Evolutionary conservation across 2,329 filamentous ascomycete genomes (phyloP).

Genomic region (Fusarium sp.): DNA sequence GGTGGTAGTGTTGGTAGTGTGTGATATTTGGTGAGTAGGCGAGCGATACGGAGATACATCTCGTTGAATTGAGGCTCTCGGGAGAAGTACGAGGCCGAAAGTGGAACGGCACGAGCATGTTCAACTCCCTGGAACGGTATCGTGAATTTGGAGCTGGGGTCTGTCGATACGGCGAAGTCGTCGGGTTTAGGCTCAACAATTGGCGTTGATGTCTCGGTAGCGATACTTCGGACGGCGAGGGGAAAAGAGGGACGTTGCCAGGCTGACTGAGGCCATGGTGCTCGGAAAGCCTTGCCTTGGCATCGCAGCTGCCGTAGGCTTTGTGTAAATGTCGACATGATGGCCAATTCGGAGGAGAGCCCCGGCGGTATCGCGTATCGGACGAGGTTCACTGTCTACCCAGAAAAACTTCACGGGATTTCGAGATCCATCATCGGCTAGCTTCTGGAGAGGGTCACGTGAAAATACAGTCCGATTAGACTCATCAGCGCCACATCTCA

Average conservation of each 20-base stretch:
- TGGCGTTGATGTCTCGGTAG: conserved; percentile 37
- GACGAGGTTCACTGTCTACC: conserved; percentile 35
- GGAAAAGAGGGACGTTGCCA: conserved; percentile 41
- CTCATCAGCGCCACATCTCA: conserved; percentile 19
- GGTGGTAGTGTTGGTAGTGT: conserved; percentile 75
- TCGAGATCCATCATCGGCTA: conserved; percentile 25
- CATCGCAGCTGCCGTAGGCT: conserved; percentile 53
- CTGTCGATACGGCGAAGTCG: conserved; percentile 24
- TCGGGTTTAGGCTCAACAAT: conserved; percentile 25
- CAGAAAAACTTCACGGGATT: conserved; percentile 45
- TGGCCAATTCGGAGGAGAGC: conserved; percentile 40
- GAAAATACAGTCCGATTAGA: conserved; percentile 7
- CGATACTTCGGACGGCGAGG: conserved; percentile 45
- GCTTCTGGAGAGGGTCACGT: conserved; percentile 42
- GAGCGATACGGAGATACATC: conserved; percentile 77
- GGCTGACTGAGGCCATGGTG: conserved; percentile 47
- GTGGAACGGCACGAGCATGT: conserved; percentile 80
- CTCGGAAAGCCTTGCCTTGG: conserved; percentile 45
- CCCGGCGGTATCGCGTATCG: conserved; percentile 42
- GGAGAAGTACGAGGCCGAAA: conserved; percentile 95
- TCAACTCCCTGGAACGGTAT: conserved; percentile 49
- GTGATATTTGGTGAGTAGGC: conserved; percentile 76
- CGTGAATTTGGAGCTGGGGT: conserved; percentile 36
- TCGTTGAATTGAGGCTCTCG: conserved; percentile 88
- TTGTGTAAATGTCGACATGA: conserved; percentile 52